Evolutionary conservation across 2,329 filamentous ascomycete species (phyloP).

Genomic region (Lachnellula subtilissima): DNA sequence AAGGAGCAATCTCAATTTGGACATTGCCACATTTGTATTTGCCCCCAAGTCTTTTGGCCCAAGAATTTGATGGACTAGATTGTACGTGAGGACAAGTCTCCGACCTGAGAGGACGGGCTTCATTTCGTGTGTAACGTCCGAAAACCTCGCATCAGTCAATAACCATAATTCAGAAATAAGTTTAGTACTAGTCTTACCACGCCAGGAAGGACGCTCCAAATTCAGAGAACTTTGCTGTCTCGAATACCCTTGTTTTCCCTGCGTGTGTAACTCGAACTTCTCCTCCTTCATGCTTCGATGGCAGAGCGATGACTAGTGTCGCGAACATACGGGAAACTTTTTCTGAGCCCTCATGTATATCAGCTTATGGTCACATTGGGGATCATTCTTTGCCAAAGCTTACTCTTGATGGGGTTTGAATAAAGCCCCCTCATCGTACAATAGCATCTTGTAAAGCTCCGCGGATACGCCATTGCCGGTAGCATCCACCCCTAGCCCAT

Average conservation of each 20-base stretch:
- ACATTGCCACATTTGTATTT: neutral
- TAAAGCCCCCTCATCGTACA: constrained; percentile 47
- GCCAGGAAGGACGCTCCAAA: constrained; percentile 6
- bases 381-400: neutral
- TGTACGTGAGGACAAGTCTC: constrained; percentile 49
- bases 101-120: constrained; percentile 42
- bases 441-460: constrained; percentile 43
- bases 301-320: constrained; percentile 47
- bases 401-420: constrained; percentile 43
- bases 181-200: constrained; percentile 5
- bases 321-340: constrained; percentile 46
- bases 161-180: neutral
- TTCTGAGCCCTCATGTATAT: constrained; percentile 31
- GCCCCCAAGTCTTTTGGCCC: constrained; percentile 4
- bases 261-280: constrained; percentile 39
- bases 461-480: constrained; percentile 26
- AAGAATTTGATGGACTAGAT: constrained; percentile 36
- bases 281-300: constrained; percentile 44
- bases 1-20: constrained; percentile 6
- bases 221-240: constrained; percentile 1
- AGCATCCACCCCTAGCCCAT: constrained; percentile 31
- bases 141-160: constrained; percentile 38
- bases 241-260: constrained; percentile 26
- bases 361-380: neutral
- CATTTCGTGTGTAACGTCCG: constrained; percentile 49